Conservation (phyloP, 2,329 filamentous ascomycete species). For the Colletotrichum tanaceti region DNA sequence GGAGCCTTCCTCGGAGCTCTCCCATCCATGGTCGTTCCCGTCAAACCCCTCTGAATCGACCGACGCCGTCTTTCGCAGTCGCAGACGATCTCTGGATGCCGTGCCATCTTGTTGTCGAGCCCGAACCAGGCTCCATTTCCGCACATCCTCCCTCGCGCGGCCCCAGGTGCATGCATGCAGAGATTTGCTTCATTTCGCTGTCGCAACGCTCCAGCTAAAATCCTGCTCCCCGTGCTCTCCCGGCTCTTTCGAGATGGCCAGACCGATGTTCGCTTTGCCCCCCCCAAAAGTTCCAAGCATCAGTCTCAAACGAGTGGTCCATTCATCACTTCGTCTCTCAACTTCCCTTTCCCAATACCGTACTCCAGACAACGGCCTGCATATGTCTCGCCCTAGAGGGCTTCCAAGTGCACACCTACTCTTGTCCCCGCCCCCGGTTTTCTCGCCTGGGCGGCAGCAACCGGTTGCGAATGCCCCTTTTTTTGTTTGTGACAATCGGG, state of each 20-base stretch:
- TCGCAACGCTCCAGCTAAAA: slow-evolving; percentile 14
- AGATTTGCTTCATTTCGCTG: slow-evolving; percentile 31
- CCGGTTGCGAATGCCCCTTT: slow-evolving; percentile 27
- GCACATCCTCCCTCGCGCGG: slow-evolving; percentile 7
- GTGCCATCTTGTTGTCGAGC: neutral
- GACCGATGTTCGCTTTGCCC: slow-evolving; percentile 11
- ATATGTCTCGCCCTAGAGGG: slow-evolving; percentile 10
- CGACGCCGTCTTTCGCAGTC: neutral
- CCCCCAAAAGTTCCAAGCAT: slow-evolving; percentile 4
- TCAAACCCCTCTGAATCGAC: neutral
- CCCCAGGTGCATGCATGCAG: slow-evolving; percentile 19
- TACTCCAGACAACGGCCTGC: slow-evolving; percentile 31
- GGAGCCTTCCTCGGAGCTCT: neutral
- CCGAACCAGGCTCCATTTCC: slow-evolving; percentile 6
- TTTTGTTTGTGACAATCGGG: slow-evolving; percentile 16
- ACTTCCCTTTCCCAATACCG: slow-evolving; percentile 19
- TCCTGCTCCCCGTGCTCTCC: neutral
- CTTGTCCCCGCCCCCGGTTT: slow-evolving; percentile 14
- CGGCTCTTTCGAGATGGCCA: slow-evolving; percentile 11
- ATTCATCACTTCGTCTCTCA: slow-evolving; percentile 37
- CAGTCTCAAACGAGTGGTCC: slow-evolving; percentile 26
- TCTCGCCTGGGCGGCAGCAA: slow-evolving; percentile 26
- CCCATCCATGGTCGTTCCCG: neutral
- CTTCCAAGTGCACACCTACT: neutral
- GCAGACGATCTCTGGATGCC: neutral